Percentiles rank a stretch among this genome's conserved stretches.
Evolutionary conservation across 2,329 filamentous ascomycete species (phyloP).

Genomic region (Alternaria sp.): DNA sequence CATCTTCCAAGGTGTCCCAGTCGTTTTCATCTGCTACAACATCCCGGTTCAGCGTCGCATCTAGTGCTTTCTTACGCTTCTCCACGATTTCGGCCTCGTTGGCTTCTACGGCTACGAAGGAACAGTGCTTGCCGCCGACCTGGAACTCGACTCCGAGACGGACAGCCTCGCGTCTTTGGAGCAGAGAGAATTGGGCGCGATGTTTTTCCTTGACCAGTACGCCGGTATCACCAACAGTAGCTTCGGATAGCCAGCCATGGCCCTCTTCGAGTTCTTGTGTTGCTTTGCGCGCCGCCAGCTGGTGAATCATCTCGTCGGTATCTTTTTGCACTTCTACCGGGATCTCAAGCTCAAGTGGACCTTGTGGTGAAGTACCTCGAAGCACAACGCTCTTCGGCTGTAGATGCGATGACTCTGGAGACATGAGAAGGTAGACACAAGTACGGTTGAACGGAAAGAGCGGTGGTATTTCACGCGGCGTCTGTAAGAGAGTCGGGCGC

Average conservation of each 20-base stretch:
- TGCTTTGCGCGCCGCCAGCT: conserved; percentile 14
- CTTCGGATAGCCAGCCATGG: conserved; percentile 11
- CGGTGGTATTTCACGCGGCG: conserved; percentile 6
- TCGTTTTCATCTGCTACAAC: not conserved
- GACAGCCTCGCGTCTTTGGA: conserved; percentile 11
- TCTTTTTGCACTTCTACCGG: conserved; percentile 9
- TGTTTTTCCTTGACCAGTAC: not conserved
- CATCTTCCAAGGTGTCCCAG: conserved; percentile 3
- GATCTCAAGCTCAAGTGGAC: conserved; percentile 12
- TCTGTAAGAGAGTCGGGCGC: conserved; percentile 8
- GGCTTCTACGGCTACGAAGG: conserved; percentile 13
- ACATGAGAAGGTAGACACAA: conserved; percentile 12
- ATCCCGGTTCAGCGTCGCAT: not conserved
- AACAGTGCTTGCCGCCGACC: conserved; percentile 15
- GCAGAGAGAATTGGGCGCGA: not conserved
- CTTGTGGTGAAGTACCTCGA: conserved; percentile 10
- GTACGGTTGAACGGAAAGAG: conserved; percentile 15
- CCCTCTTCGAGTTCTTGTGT: conserved; percentile 18
- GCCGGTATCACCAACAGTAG: not conserved
- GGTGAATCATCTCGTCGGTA: conserved; percentile 16
- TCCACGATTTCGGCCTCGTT: conserved; percentile 6
- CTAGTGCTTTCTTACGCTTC: conserved; percentile 1
- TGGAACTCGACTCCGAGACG: conserved; percentile 13
- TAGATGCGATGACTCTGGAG: conserved; percentile 9
- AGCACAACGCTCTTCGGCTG: conserved; percentile 11